phyloP scores from a whole-genome alignment of 306 rosid species.

The Morella rubra region DNA sequence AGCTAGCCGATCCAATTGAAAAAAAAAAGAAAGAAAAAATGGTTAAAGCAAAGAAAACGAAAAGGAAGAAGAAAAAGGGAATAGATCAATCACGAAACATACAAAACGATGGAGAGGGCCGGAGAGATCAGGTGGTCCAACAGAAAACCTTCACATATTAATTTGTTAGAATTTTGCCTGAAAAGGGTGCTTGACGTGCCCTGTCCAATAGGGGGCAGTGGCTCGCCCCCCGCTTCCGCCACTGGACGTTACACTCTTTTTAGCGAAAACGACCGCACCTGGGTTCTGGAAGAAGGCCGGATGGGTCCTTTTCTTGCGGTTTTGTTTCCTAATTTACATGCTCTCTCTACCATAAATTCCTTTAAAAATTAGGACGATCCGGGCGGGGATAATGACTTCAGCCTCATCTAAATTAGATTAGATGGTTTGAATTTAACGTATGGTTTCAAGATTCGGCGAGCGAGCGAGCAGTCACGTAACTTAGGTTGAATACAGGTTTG shows the following conservation, averaged over 20 bases:
- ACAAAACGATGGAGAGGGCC: neutral
- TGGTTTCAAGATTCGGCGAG: neutral
- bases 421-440: too few relatives aligned
- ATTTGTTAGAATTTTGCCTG: neutral
- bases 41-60: too few relatives aligned
- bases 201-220: too few relatives aligned
- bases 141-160: neutral
- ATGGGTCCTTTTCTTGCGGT: neutral
- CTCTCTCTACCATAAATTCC: too few relatives aligned
- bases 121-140: neutral
- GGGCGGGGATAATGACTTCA: neutral
- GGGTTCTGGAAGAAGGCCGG: neutral
- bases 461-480: neutral
- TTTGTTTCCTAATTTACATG: too few relatives aligned
- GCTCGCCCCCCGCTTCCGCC: too few relatives aligned
- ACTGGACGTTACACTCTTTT: conserved; percentile 29
- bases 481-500: neutral
- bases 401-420: conserved; percentile 9
- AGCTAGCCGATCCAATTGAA: too few relatives aligned
- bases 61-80: too few relatives aligned
- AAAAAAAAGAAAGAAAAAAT: too few relatives aligned
- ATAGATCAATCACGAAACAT: too few relatives aligned
- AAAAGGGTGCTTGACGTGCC: conserved; percentile 25
- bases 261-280: conserved; percentile 28
- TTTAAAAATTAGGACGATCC: neutral